Percentiles rank a stretch among this genome's conserved stretches.
Evolutionary conservation across 2,329 filamentous ascomycete species (phyloP).

Genomic region (Monosporascus sp.): DNA sequence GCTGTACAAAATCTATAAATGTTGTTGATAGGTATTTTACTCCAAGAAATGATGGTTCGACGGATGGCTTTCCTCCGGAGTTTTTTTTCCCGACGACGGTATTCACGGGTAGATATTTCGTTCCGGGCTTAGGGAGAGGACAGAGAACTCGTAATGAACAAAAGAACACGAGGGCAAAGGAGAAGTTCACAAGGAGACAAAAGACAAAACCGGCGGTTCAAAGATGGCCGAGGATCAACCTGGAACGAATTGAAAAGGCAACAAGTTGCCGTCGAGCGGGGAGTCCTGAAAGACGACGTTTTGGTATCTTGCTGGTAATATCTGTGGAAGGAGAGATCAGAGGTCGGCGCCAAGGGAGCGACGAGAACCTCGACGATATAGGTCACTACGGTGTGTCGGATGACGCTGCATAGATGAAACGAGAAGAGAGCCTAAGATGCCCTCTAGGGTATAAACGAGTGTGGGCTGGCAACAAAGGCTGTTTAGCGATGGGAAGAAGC

Average conservation of each 20-base stretch:
- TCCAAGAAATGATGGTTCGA: not conserved
- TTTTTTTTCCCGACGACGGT: not conserved
- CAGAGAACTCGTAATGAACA: conserved; percentile 10
- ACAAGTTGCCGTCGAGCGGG: conserved; percentile 22
- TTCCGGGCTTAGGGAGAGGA: not conserved
- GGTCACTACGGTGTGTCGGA: conserved; percentile 7
- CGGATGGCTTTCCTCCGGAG: not conserved
- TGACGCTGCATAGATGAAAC: conserved; percentile 20
- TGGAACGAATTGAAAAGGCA: conserved; percentile 41
- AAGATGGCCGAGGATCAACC: conserved; percentile 55
- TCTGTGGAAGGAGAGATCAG: not conserved
- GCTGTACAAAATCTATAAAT: not conserved
- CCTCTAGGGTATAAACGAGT: conserved; percentile 8
- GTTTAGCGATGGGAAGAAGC: conserved; percentile 14
- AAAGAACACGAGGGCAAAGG: conserved; percentile 14
- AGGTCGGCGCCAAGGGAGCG: conserved; percentile 8
- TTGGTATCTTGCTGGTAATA: conserved; percentile 1
- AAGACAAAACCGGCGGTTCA: conserved; percentile 15
- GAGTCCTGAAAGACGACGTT: conserved; percentile 9
- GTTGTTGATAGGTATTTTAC: not conserved
- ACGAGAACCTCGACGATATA: conserved; percentile 19
- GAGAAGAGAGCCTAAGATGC: conserved; percentile 7
- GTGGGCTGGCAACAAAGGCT: conserved; percentile 11
- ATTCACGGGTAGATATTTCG: not conserved
- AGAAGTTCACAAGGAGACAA: conserved; percentile 9